A percentile compares a stretch with the other conserved stretches of the same genome.
phyloP scores from a whole-genome alignment of 2,329 filamentous ascomycete species.

The Dothideomycetes sp. region DNA sequence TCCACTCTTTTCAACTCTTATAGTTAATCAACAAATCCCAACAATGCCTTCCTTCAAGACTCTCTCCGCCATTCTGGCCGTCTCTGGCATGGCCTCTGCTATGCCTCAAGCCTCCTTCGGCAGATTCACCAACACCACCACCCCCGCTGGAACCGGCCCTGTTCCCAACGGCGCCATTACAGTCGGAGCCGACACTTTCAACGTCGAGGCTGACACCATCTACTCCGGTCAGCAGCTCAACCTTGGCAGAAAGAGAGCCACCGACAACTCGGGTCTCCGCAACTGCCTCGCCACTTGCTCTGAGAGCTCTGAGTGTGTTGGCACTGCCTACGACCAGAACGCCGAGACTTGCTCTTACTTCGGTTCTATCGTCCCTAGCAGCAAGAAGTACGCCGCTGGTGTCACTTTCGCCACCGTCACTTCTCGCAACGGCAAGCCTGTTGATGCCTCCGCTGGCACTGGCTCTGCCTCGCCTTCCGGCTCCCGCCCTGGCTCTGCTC shows the following conservation, averaged over 20 bases:
- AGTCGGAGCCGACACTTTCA: neutral
- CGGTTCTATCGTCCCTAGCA: neutral
- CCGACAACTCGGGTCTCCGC: neutral
- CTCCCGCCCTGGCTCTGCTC: neutral
- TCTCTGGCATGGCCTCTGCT: conserved; percentile 11
- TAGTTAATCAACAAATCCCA: conserved; percentile 7
- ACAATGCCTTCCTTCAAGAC: conserved; percentile 12
- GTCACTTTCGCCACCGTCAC: conserved; percentile 10
- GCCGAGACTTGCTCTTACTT: conserved; percentile 7
- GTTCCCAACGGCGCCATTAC: no score
- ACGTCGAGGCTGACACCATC: conserved; percentile 3
- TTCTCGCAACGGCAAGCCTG: neutral
- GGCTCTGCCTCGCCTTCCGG: neutral
- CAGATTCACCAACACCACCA: neutral
- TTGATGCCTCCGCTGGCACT: neutral
- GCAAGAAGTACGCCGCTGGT: neutral
- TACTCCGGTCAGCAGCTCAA: neutral
- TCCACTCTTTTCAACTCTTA: conserved; percentile 13
- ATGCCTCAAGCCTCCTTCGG: conserved; percentile 6
- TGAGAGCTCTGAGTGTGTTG: neutral
- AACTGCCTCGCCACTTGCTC: conserved; percentile 5
- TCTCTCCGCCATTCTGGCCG: conserved; percentile 9
- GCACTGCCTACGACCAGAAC: conserved; percentile 1
- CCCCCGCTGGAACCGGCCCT: neutral
- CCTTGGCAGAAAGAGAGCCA: conserved; percentile 5